Conservation (phyloP, 2,329 filamentous ascomycete species). For the Alternaria hordeiaustralica region DNA sequence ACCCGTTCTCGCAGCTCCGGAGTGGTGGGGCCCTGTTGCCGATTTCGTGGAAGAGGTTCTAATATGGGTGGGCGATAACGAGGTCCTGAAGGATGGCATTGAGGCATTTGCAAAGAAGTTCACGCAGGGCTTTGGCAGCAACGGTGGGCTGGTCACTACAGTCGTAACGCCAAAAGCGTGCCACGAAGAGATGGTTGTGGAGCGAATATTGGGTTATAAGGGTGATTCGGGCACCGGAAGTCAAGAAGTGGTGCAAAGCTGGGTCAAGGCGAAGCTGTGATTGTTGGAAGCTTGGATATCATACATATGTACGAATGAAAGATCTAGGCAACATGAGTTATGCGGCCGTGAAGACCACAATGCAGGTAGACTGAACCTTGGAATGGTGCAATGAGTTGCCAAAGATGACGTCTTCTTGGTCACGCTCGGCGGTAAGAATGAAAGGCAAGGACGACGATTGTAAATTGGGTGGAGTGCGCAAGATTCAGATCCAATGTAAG, state of each 20-base stretch:
- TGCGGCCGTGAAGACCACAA: neutral
- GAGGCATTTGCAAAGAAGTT: slow-evolving; percentile 58
- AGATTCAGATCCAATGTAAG: neutral
- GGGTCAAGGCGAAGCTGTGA: slow-evolving; percentile 48
- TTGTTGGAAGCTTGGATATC: neutral
- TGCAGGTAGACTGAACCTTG: neutral
- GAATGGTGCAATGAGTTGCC: neutral
- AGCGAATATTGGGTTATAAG: slow-evolving; percentile 49
- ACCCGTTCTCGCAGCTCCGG: slow-evolving; percentile 54
- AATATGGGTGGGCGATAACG: slow-evolving; percentile 62
- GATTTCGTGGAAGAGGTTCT: slow-evolving; percentile 56
- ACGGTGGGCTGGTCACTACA: slow-evolving; percentile 39
- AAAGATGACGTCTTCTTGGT: neutral
- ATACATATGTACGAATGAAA: neutral
- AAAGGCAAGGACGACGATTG: neutral
- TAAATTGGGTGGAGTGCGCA: neutral
- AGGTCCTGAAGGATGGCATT: slow-evolving; percentile 65
- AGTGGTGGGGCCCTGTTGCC: slow-evolving; percentile 62
- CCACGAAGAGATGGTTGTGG: slow-evolving; percentile 53
- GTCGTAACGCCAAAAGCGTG: slow-evolving; percentile 47
- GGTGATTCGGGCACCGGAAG: slow-evolving; percentile 45
- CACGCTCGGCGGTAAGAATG: neutral
- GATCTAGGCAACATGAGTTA: neutral
- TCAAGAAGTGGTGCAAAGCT: slow-evolving; percentile 47
- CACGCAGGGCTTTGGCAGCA: slow-evolving; percentile 47